Evolutionary conservation across 192 early-diverging fungal species (phyloP).

Genomic region (Dispira parvispora): DNA sequence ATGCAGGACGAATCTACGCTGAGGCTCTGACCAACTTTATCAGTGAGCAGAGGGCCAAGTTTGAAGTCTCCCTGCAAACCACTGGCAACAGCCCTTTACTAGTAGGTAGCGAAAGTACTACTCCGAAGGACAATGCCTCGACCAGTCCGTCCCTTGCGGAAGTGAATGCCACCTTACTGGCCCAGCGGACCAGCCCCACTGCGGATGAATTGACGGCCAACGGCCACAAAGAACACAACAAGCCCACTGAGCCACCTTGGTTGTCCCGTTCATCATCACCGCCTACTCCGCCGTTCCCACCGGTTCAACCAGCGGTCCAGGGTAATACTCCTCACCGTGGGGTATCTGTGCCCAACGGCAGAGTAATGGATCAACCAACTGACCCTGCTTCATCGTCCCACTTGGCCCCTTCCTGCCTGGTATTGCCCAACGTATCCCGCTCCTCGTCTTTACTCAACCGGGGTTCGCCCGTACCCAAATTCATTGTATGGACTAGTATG

Average conservation of each 20-base stretch:
- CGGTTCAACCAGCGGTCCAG: no score
- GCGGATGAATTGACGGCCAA: no score
- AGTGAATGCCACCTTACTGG: slow-evolving; percentile 7
- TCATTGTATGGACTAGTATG: slow-evolving; percentile 77
- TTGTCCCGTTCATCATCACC: neutral
- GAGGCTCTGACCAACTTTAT: slow-evolving; percentile 65
- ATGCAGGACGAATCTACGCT: slow-evolving; percentile 51
- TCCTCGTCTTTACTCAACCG: slow-evolving; percentile 4
- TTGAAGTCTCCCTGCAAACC: neutral
- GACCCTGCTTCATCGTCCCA: neutral
- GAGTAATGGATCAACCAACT: neutral
- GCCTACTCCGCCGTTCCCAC: no score
- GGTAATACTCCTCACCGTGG: no score
- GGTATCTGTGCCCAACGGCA: no score
- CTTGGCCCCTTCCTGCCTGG: neutral
- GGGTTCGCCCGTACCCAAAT: slow-evolving; percentile 13
- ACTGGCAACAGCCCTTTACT: neutral
- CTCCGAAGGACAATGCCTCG: neutral
- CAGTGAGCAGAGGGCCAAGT: slow-evolving; percentile 26
- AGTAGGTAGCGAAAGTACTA: neutral
- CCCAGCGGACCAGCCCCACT: neutral
- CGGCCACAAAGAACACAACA: no score
- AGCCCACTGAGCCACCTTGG: no score
- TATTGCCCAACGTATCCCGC: slow-evolving; percentile 4
- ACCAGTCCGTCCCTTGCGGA: neutral